Conservation (phyloP, 2,329 filamentous ascomycete genomes). For the Fusarium ramigenum region DNA sequence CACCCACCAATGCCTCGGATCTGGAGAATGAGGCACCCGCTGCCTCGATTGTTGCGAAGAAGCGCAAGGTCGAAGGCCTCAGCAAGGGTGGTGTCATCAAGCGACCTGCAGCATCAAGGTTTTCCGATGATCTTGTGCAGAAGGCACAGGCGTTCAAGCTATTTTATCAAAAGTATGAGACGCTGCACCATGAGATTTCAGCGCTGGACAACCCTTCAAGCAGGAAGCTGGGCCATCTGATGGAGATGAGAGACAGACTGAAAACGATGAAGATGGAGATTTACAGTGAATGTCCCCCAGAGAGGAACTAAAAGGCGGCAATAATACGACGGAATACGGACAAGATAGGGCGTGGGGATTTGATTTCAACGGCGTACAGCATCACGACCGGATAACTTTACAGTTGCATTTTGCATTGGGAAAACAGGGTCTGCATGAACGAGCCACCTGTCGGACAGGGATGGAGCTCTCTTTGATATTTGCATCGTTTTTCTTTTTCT, state of each 20-base stretch:
- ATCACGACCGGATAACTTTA: constrained; percentile 41
- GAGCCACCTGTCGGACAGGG: constrained; percentile 31
- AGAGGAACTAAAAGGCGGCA: constrained; percentile 35
- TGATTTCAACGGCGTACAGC: constrained; percentile 36
- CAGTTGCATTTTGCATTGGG: constrained; percentile 38
- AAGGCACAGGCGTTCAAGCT: constrained; percentile 65
- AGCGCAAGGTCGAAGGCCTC: constrained; percentile 53
- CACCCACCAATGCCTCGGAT: constrained; percentile 72
- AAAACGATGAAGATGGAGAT: constrained; percentile 69
- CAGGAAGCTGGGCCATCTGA: constrained; percentile 60
- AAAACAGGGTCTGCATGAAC: constrained; percentile 40
- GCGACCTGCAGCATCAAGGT: constrained; percentile 43
- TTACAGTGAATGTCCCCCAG: constrained; percentile 55
- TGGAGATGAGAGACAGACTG: constrained; percentile 64
- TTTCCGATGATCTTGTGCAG: constrained; percentile 57
- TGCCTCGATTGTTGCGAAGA: constrained; percentile 49
- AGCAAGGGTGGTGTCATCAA: constrained; percentile 42
- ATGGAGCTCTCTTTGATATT: constrained; percentile 39
- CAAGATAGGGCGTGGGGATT: constrained; percentile 6
- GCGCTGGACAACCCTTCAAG: constrained; percentile 60
- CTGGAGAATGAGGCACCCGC: constrained; percentile 56
- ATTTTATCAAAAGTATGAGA: constrained; percentile 66
- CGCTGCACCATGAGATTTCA: constrained; percentile 64
- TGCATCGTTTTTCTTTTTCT: constrained; percentile 21
- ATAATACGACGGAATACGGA: constrained; percentile 27